Conservation (phyloP, 352 stramenopile genomes). For the Phytophthora fragariae region DNA sequence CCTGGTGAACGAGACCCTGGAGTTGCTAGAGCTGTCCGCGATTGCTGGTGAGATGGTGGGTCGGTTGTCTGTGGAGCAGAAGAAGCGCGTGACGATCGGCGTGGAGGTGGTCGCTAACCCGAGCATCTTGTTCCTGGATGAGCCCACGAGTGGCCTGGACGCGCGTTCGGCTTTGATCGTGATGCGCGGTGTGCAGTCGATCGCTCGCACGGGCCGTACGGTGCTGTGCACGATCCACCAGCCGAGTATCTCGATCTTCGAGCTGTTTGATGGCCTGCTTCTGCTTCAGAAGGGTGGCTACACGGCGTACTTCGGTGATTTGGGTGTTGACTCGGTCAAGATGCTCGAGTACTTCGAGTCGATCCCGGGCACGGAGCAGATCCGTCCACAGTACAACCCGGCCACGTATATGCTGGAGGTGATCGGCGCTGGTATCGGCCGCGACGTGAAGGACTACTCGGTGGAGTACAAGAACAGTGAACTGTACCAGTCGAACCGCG, state of each 20-base stretch:
- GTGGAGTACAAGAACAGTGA: constrained; percentile 56
- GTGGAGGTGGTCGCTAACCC: constrained; percentile 94
- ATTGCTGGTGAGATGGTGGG: constrained; percentile 60
- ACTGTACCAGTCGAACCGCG: constrained; percentile 42
- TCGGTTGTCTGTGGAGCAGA: constrained; percentile 89
- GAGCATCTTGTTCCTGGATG: constrained; percentile 95
- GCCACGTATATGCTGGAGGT: constrained; percentile 92
- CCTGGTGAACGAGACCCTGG: constrained; percentile 61
- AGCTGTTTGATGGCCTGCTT: too few relatives aligned
- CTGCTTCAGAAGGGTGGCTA: too few relatives aligned
- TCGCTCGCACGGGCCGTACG: too few relatives aligned
- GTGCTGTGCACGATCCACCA: too few relatives aligned
- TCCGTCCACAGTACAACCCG: constrained; percentile 86
- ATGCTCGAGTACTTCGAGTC: constrained; percentile 89
- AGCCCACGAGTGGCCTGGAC: constrained; percentile 77
- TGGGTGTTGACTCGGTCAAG: constrained; percentile 50
- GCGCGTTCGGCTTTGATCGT: too few relatives aligned
- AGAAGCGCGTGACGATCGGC: constrained; percentile 93
- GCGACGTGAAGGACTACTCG: constrained; percentile 68
- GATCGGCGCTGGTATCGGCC: constrained; percentile 75
- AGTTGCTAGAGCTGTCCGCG: constrained; percentile 61
- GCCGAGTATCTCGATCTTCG: too few relatives aligned
- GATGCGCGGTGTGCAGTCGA: too few relatives aligned
- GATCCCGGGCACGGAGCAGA: constrained; percentile 69
- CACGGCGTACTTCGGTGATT: too few relatives aligned